These are phyloP conservation scores for Stagonosporopsis rhizophila DNA, from an alignment of 2,329 filamentous ascomycete species.

Conservation along the genomic window DNA sequence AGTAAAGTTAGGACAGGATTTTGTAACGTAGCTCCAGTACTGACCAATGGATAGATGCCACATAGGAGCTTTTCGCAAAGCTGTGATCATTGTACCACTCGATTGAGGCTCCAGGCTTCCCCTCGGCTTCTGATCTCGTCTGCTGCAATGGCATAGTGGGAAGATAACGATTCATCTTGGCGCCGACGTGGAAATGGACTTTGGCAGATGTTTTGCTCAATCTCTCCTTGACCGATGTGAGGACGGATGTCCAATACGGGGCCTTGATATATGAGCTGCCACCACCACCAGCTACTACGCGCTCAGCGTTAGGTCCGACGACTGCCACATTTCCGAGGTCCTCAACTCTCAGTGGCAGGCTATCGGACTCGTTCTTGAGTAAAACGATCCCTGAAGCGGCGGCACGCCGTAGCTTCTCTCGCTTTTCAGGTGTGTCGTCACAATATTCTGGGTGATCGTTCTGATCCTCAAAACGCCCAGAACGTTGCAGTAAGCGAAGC, in stretches of 20 bases:
- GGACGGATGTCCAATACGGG: neutral
- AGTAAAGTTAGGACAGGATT: no score
- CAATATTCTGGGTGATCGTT: neutral
- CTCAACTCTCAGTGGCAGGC: constrained; percentile 2
- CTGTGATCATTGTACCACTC: no score
- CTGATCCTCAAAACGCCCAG: neutral
- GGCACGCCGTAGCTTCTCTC: neutral
- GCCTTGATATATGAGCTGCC: neutral
- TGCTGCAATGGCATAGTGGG: no score
- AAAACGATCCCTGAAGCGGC: constrained; percentile 13
- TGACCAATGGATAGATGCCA: no score
- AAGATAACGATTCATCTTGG: neutral
- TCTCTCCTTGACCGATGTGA: neutral
- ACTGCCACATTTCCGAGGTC: neutral
- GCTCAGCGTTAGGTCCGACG: neutral
- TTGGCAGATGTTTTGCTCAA: neutral
- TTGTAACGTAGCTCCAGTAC: no score
- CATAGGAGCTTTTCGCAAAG: no score
- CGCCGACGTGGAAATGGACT: neutral
- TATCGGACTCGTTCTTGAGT: constrained; percentile 17
- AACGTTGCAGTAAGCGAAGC: neutral
- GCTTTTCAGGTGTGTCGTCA: neutral
- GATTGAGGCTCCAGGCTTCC: no score
- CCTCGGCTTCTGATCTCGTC: no score
- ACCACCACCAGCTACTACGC: neutral